These are phyloP conservation scores for Pichia sp. DNA, from an alignment of 1,139 yeast species.

Conservation along the genomic window DNA sequence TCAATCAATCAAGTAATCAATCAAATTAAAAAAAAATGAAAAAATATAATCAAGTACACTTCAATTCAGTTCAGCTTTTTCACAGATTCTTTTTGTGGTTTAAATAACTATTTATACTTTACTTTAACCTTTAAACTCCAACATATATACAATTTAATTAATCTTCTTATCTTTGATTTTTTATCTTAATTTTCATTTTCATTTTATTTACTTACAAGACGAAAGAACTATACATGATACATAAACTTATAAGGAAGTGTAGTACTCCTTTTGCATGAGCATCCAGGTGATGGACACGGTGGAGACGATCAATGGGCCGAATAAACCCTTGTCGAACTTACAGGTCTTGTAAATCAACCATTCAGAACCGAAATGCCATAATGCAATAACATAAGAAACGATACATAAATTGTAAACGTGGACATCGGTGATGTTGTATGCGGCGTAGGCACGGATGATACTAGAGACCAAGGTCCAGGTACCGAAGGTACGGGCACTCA, in stretches of 20 bases:
- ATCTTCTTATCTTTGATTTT: no score
- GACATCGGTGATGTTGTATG: constrained; percentile 66
- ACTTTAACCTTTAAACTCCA: no score
- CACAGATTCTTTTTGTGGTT: no score
- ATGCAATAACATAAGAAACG: constrained; percentile 83
- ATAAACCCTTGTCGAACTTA: constrained; percentile 80
- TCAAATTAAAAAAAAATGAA: no score
- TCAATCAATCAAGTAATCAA: no score
- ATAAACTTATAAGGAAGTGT: constrained; percentile 26
- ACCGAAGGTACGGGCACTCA: constrained; percentile 95
- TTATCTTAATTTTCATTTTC: no score
- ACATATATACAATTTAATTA: no score
- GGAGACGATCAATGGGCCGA: constrained; percentile 79
- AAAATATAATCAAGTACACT: no score
- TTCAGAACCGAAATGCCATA: constrained; percentile 79
- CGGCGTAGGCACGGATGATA: constrained; percentile 82
- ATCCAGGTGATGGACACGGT: constrained; percentile 46
- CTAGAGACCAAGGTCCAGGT: constrained; percentile 95
- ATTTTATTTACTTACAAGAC: no score
- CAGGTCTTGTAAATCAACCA: constrained; percentile 80
- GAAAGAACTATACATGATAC: no score
- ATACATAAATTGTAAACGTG: constrained; percentile 77
- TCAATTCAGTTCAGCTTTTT: no score
- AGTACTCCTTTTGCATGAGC: constrained; percentile 40
- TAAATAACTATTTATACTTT: not conserved